Base-by-base conservation (phyloP, 2,329 filamentous ascomycete genomes). In the Pseudocercospora eumusae region DNA sequence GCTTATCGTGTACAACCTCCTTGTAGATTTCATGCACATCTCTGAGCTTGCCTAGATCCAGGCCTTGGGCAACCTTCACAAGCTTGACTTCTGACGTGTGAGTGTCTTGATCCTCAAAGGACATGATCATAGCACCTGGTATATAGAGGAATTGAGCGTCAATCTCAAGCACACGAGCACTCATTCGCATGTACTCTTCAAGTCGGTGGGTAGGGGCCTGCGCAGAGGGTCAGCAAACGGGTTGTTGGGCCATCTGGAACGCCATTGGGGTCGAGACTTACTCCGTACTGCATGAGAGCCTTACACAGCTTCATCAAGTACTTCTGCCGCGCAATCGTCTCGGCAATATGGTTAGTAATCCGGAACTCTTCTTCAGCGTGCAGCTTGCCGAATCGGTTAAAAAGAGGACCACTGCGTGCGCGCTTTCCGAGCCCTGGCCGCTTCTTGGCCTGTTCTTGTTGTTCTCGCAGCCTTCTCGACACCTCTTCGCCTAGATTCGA, bases 71-170 rank as follows among this genome's bases (percentile, higher is more conserved):
- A 0, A 86, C 83, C 11, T 87, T 84, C 6, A 92, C 86, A 31
- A 92, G 82, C 76, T 91, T 90, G 64, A 92, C 89, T 72, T 92
- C 89, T n/a, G 88, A 88, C 0, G 90, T 92, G 71, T 92, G 89
- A 0, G 89, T 91, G 0, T 82, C 78, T 4, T 79, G 77, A 75
- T 93, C 90, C 71, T 86, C 92, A 71, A 97, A 96, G 4, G 91
- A 93, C 72, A 96, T 89, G 60, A 97, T 90, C 93, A 97, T 97
- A 72, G 91, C 96, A 0, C 91, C 91, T 0, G 93, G 92, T 28
- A 96, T 86, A 73, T 96, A 97, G 21, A 96, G 79, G 69, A 95
- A 96, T 70, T 96, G 92, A 5, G 89, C 89, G 67, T 96, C 90
- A 15, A 96, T 93, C 75, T 93, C 90, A 40, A 97, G 83, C 1